Percentiles rank a stretch among this genome's conserved stretches.
phyloP scores from a whole-genome alignment of 1,139 yeast genomes.

The Candida frijolesensis region DNA sequence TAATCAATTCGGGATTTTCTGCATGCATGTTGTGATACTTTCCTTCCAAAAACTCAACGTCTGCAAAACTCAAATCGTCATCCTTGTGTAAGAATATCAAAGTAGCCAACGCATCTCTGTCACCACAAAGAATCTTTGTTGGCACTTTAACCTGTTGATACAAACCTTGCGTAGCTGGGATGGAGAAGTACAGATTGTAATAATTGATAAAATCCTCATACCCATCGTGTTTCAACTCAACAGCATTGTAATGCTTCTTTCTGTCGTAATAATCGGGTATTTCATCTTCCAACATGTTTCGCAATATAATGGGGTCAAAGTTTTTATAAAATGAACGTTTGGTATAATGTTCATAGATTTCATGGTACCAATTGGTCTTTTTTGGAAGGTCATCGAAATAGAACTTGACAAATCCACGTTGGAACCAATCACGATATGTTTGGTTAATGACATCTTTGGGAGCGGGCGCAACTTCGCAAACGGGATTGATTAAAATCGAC shows the following conservation, averaged over 20 bases:
- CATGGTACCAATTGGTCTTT: conserved; percentile 28
- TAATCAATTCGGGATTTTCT: conserved; percentile 52
- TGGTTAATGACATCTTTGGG: conserved; percentile 17
- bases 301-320: conserved; percentile 46
- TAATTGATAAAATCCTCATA: conserved; percentile 15
- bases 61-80: conserved; percentile 8
- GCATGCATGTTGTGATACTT: conserved; percentile 51
- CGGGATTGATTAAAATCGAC: conserved; percentile 64
- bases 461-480: conserved; percentile 27
- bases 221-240: conserved; percentile 17
- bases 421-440: conserved; percentile 23
- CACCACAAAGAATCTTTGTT: conserved; percentile 51
- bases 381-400: conserved; percentile 15
- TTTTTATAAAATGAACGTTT: conserved; percentile 47
- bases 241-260: conserved; percentile 36
- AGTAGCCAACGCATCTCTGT: conserved; percentile 28
- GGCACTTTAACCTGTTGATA: conserved; percentile 38
- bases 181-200: conserved; percentile 32
- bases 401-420: conserved; percentile 24
- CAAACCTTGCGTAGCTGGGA: conserved; percentile 32
- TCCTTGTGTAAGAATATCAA: conserved; percentile 2
- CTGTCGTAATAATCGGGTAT: conserved; percentile 32
- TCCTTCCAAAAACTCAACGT: conserved; percentile 38
- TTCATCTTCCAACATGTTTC: conserved; percentile 47
- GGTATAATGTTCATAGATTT: conserved; percentile 45